Evolutionary conservation across 345 rosid genomes (phyloP).

Genomic region (Theobroma cacao): DNA sequence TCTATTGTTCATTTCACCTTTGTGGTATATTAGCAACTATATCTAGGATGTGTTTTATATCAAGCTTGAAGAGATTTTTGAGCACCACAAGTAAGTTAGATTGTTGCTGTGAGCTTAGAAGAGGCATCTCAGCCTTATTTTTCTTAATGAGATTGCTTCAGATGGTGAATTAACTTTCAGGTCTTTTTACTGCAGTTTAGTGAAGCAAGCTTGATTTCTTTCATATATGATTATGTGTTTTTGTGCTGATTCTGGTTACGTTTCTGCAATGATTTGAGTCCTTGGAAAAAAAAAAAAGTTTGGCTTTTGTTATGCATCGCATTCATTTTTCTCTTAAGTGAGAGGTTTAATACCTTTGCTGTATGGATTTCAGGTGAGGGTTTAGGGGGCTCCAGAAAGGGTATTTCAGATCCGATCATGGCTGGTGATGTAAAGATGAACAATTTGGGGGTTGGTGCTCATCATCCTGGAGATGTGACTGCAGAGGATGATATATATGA

Average conservation of each 20-base stretch:
- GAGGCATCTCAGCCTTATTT: not conserved
- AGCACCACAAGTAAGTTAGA: not conserved
- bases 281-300: not conserved
- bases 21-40: not conserved
- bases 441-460: constrained; percentile 95
- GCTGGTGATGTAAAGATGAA: constrained; percentile 86
- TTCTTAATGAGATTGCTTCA: not conserved
- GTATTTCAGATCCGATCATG: constrained; percentile 90
- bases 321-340: not conserved
- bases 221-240: not conserved
- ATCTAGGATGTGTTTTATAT: not conserved
- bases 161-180: not conserved
- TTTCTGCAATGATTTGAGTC: not conserved
- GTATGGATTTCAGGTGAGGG: constrained; percentile 76
- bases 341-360: not conserved
- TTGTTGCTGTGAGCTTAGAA: not conserved
- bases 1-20: not conserved
- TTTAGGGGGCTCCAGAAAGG: constrained; percentile 87
- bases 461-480: constrained; percentile 83
- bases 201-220: not conserved
- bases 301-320: no score
- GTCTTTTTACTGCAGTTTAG: not conserved
- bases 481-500: constrained; percentile 96
- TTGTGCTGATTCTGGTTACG: not conserved
- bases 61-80: not conserved